Evolutionary conservation across 495 filamentous ascomycete species (phyloP).

Genomic region (Lasiosphaeria hispida): DNA sequence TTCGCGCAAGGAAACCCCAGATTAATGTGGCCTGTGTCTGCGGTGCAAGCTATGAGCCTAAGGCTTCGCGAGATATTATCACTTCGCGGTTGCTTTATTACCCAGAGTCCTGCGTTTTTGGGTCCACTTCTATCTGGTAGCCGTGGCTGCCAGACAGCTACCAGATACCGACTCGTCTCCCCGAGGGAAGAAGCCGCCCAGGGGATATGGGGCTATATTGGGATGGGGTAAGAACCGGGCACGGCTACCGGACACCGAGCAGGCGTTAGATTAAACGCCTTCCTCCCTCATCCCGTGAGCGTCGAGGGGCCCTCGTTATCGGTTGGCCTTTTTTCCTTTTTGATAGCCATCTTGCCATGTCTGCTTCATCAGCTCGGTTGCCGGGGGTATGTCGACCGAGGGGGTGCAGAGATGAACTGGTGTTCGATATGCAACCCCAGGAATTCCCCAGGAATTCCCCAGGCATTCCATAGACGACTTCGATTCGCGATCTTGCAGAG

Average conservation of each 20-base stretch:
- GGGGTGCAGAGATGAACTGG: not conserved
- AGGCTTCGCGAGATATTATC: not conserved
- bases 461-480: no score
- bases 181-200: constrained; percentile 4
- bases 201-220: constrained; percentile 8
- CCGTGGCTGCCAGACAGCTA: not conserved
- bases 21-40: not conserved
- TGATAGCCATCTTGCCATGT: not conserved
- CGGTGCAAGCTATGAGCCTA: not conserved
- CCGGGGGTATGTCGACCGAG: constrained; percentile 12
- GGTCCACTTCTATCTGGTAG: not conserved
- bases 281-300: constrained; percentile 2
- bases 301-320: constrained; percentile 9
- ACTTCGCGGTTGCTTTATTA: no score
- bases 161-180: not conserved
- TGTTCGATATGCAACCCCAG: not conserved
- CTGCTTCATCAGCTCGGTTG: not conserved
- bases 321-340: not conserved
- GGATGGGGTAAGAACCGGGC: constrained; percentile 12
- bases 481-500: not conserved
- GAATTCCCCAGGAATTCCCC: not conserved
- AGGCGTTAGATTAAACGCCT: constrained; percentile 7
- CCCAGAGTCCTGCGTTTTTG: constrained; percentile 6
- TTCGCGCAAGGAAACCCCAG: not conserved
- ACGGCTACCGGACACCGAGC: constrained; percentile 12